Conservation (phyloP, 371 early-diverging fungal genomes). For the Mucor ambiguus region DNA sequence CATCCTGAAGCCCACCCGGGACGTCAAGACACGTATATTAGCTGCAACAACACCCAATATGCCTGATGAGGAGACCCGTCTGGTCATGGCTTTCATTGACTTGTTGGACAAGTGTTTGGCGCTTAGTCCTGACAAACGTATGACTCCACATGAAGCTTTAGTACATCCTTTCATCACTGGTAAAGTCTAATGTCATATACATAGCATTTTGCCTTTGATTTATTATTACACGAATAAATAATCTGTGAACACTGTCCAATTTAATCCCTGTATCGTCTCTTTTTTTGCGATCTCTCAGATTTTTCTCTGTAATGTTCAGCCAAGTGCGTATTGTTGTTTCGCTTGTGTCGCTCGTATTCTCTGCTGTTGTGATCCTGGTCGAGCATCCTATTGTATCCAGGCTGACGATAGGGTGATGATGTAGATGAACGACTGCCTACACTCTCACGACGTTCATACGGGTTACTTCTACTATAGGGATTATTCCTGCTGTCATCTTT, state of each 20-base stretch:
- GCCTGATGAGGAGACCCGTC: conserved; percentile 56
- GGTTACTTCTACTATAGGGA: background rate
- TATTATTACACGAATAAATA: background rate
- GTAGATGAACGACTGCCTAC: background rate
- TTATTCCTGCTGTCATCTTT: background rate
- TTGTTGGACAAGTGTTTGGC: conserved; percentile 85
- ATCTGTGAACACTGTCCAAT: background rate
- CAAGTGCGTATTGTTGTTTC: conserved; percentile 14
- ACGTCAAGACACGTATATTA: conserved; percentile 71
- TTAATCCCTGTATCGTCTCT: background rate
- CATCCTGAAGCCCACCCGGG: conserved; percentile 69
- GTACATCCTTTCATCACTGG: conserved; percentile 86
- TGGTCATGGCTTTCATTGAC: conserved; percentile 67
- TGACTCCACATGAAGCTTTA: conserved; percentile 91
- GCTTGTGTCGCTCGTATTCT: conserved; percentile 11
- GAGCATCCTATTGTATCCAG: background rate
- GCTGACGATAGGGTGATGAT: background rate
- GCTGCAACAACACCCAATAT: conserved; percentile 47
- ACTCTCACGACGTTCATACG: background rate
- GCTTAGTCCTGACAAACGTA: conserved; percentile 89
- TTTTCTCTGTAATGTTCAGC: conserved; percentile 18
- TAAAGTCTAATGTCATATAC: conserved; percentile 20
- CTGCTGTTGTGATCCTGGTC: background rate
- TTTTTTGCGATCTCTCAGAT: conserved; percentile 4
- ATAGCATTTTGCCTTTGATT: background rate